Evolutionary conservation across 768 basidiomycete genomes (phyloP).

Genomic region (Russula sp.): DNA sequence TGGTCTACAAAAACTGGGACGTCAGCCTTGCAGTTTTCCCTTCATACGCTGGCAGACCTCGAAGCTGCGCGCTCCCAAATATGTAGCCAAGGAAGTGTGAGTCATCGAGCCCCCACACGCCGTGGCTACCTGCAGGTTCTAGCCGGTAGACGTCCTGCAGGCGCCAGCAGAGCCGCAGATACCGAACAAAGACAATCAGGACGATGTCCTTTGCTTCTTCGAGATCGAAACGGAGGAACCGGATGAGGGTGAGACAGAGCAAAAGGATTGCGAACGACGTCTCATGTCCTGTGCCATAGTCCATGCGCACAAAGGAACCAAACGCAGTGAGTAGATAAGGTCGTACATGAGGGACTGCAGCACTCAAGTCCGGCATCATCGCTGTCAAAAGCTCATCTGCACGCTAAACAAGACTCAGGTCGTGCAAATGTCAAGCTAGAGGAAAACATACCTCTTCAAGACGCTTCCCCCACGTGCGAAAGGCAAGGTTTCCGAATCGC

Average conservation of each 20-base stretch:
- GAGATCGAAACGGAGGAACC: slow-evolving; percentile 50
- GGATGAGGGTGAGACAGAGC: slow-evolving; percentile 58
- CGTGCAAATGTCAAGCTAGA: background rate
- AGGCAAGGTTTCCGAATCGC: slow-evolving; percentile 88
- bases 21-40: background rate
- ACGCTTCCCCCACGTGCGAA: slow-evolving; percentile 73
- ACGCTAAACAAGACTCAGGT: slow-evolving; percentile 34
- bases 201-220: slow-evolving; percentile 56
- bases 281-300: slow-evolving; percentile 97
- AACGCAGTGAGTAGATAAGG: slow-evolving; percentile 81
- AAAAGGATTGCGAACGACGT: slow-evolving; percentile 79
- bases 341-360: slow-evolving; percentile 54
- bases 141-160: slow-evolving; percentile 85
- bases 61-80: slow-evolving; percentile 84
- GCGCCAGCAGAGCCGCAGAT: slow-evolving; percentile 74
- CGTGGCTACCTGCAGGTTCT: slow-evolving; percentile 95
- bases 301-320: slow-evolving; percentile 84
- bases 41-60: slow-evolving; percentile 42
- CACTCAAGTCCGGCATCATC: slow-evolving; percentile 40
- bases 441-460: slow-evolving; percentile 57
- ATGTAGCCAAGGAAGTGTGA: slow-evolving; percentile 84
- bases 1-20: slow-evolving; percentile 41
- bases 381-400: slow-evolving; percentile 41
- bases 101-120: slow-evolving; percentile 97
- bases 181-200: slow-evolving; percentile 64